A percentile compares a stretch with the other conserved stretches of the same genome.
phyloP scores from a whole-genome alignment of 2,329 filamentous ascomycete species.

The Colletotrichum neosansevieriae region DNA sequence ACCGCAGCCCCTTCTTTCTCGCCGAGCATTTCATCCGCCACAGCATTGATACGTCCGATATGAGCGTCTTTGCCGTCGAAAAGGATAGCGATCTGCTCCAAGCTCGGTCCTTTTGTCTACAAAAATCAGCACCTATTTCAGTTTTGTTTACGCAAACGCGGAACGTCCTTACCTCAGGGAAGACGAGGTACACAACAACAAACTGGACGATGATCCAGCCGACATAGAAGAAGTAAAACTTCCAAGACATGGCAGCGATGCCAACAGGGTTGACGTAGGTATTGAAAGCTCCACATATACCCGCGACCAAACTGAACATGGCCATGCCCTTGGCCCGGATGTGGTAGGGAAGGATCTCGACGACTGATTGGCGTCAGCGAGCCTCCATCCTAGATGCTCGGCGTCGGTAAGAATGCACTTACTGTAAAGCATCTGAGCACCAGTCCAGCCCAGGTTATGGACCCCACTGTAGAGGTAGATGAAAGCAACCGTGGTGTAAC shows the following conservation, averaged over 20 bases:
- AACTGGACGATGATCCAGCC: constrained; percentile 48
- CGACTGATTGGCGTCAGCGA: constrained; percentile 21
- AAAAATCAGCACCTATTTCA: neutral
- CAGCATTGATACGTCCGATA: constrained; percentile 24
- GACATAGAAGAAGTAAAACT: constrained; percentile 70
- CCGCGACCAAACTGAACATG: constrained; percentile 42
- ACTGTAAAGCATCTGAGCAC: constrained; percentile 39
- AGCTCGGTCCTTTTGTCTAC: constrained; percentile 40
- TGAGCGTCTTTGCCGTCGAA: constrained; percentile 39
- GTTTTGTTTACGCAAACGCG: accelerated
- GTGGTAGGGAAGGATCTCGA: constrained; percentile 66
- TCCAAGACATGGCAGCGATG: constrained; percentile 62
- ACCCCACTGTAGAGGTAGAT: constrained; percentile 39
- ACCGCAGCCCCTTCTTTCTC: constrained; percentile 19
- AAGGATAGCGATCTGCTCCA: constrained; percentile 42
- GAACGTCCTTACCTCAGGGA: constrained; percentile 39
- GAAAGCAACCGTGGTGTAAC: constrained; percentile 31
- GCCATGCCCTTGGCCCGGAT: constrained; percentile 64
- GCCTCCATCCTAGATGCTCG: neutral
- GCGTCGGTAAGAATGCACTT: neutral
- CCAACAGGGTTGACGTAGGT: constrained; percentile 64
- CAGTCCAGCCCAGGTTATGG: constrained; percentile 38
- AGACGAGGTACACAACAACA: constrained; percentile 51
- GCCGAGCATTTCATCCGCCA: constrained; percentile 34
- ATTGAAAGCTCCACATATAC: constrained; percentile 44